Conservation (phyloP, 2,329 filamentous ascomycete genomes). For the Aspergillus pseudotamarii region DNA sequence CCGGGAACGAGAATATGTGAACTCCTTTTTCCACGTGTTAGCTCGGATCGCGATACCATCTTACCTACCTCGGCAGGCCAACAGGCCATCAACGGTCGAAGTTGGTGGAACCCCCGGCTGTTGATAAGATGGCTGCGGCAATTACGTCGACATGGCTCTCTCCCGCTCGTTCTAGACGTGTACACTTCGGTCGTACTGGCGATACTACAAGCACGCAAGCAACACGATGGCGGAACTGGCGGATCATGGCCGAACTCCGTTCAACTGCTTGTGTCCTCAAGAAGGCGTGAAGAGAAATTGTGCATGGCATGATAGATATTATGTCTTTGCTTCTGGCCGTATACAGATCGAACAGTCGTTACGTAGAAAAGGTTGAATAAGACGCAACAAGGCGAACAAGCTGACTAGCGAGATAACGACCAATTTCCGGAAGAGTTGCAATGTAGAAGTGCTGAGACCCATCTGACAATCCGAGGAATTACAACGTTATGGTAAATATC, state of each 20-base stretch:
- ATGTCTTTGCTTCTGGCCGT: slow-evolving; percentile 32
- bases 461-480: slow-evolving; percentile 49
- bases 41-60: not conserved
- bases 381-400: slow-evolving; percentile 42
- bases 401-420: slow-evolving; percentile 45
- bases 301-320: slow-evolving; percentile 18
- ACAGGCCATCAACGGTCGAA: not conserved
- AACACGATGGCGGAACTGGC: slow-evolving; percentile 25
- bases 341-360: slow-evolving; percentile 46
- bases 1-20: not conserved
- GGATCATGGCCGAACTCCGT: slow-evolving; percentile 20
- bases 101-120: not conserved
- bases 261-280: slow-evolving; percentile 14
- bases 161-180: not conserved
- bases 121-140: not conserved
- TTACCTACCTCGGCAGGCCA: not conserved
- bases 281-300: slow-evolving; percentile 16
- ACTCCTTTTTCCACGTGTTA: not conserved
- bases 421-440: slow-evolving; percentile 40
- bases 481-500: slow-evolving; percentile 44
- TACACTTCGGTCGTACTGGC: slow-evolving; percentile 15
- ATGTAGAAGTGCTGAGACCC: slow-evolving; percentile 43
- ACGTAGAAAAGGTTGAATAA: slow-evolving; percentile 40
- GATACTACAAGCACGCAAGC: slow-evolving; percentile 26
- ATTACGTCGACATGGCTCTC: not conserved